Evolutionary conservation across 108 stramenopile species (phyloP), one percentile per base, ranked within the genome.

Genomic region (Skeletonema menzelii): DNA sequence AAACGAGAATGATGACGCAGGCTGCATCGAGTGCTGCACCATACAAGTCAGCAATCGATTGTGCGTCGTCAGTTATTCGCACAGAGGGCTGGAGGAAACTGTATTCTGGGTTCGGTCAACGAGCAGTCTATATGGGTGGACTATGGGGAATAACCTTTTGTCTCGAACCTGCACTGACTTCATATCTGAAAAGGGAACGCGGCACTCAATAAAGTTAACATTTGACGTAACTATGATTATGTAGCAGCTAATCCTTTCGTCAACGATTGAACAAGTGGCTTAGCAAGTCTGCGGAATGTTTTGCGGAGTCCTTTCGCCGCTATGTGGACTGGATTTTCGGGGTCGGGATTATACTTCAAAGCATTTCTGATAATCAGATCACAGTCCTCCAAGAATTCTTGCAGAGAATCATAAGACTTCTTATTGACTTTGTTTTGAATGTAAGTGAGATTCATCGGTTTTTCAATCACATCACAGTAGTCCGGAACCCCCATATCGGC

Each of bases 1-100:
- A 91, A 71, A 91, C 90, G 4, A 44, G 90, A 26, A 87, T 91
- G 85, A 91, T 91, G 90, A 91, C 90, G 20, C 90, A 91, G 56
- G 87, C 86, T 3, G 79, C 90, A 42, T 82, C 83, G 0, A 80
- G 35, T n/a, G 72, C 73, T 11, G 47, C 82, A 4, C 90, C 87
- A 26, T 88, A 92, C 74, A 55, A 56, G 3, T 73, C 76, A 17
- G 84, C 86, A 13, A 15, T 89, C 19, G 83, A 92, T 73, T 92
- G 91, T 80, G 76, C 82, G 10, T 31, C 28, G 27, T 75, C 78
- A 11, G 85, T 92, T 27, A 13, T 85, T 15, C 56, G 69, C 47
- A 87, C 76, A 22, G 91, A 92, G 58, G 85, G 88, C 2, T 55
- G 69, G 56, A 38, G 38, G 27, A 77, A 75, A 20, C 67, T 91